Evolutionary conservation across 768 basidiomycete genomes (phyloP), one percentile per base, ranked within the genome.

Genomic region (Clavulina sp.): DNA sequence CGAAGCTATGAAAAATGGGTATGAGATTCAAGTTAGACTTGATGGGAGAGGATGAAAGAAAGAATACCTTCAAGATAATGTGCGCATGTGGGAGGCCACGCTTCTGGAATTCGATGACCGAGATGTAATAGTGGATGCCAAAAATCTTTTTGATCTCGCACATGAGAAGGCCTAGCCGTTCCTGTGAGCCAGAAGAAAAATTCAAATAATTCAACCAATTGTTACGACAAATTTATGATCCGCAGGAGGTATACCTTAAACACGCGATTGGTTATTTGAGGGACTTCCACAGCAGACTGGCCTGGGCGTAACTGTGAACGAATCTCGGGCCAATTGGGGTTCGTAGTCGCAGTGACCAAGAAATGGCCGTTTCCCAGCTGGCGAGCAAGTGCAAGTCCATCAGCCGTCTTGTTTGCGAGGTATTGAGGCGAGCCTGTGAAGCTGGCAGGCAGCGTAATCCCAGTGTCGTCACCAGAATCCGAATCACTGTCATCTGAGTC

Each of bases 301-400:
- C 70, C 69, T 43, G 65, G 64, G 0, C 69, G 54, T 0, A 76
- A 62, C 47, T 66, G 67, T 0, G 57, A 36, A 0, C 50, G 33
- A 19, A 77, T 65, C 49, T 77, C 74, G 1, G 59, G 59, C 76
- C 76, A 78, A 0, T 60, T 44, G 0, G 72, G 70, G 63, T 77
- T 78, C 5, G 66, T 62, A 6, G 74, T 77, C 62, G 76, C 67
- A 0, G 73, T 78, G 0, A 77, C 50, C 41, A 76, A 76, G 1
- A 76, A 54, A 46, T 75, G 70, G 6, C 66, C 59, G 4, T 66
- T 68, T 1, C 56, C 54, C 41, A 58, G 70, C 33, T 63, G 57
- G 0, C 66, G 57, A 6, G 63, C 66, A 24, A 78, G 62, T 0
- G 75, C 72, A 62, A 76, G 62, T 0, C 70, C 58, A 53, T 76